Conservation (phyloP, 2,329 filamentous ascomycete genomes). For the Scolecobasidium constrictum region DNA sequence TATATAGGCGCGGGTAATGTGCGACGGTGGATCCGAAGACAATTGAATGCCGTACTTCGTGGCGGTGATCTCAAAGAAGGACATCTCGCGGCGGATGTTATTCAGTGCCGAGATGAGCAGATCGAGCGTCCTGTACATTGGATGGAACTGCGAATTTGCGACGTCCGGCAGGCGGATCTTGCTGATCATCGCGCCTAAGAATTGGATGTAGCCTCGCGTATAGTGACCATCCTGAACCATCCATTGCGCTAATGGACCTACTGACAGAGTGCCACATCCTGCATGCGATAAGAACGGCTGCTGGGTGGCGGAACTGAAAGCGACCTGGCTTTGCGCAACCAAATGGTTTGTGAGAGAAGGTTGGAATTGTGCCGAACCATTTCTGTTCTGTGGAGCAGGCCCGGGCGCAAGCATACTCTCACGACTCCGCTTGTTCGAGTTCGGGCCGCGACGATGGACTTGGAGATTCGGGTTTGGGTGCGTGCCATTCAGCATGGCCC, state of each 20-base stretch:
- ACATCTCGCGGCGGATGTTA: conserved; percentile 56
- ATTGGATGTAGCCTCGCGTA: conserved; percentile 58
- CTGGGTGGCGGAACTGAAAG: conserved; percentile 49
- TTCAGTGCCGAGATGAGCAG: conserved; percentile 54
- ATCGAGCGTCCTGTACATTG: conserved; percentile 47
- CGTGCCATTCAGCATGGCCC: conserved; percentile 32
- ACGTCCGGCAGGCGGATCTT: conserved; percentile 46
- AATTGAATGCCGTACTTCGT: conserved; percentile 47
- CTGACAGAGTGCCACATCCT: conserved; percentile 49
- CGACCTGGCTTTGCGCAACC: conserved; percentile 34
- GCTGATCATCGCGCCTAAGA: conserved; percentile 52
- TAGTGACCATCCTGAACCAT: conserved; percentile 63
- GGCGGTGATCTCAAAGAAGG: conserved; percentile 56
- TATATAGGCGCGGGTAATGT: conserved; percentile 43
- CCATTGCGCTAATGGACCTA: conserved; percentile 50
- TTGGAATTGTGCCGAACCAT: conserved; percentile 15
- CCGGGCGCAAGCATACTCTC: conserved; percentile 21
- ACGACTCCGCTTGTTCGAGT: conserved; percentile 24
- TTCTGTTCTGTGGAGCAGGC: conserved; percentile 12
- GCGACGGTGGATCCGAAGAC: conserved; percentile 29
- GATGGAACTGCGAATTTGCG: conserved; percentile 30
- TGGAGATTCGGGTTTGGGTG: conserved; percentile 38
- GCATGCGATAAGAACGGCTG: conserved; percentile 56
- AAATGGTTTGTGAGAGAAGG: conserved; percentile 49
- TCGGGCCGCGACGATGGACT: conserved; percentile 32